These are phyloP conservation scores for Candida manassasensis DNA, from an alignment of 805 yeast species.

Conservation along the genomic window DNA sequence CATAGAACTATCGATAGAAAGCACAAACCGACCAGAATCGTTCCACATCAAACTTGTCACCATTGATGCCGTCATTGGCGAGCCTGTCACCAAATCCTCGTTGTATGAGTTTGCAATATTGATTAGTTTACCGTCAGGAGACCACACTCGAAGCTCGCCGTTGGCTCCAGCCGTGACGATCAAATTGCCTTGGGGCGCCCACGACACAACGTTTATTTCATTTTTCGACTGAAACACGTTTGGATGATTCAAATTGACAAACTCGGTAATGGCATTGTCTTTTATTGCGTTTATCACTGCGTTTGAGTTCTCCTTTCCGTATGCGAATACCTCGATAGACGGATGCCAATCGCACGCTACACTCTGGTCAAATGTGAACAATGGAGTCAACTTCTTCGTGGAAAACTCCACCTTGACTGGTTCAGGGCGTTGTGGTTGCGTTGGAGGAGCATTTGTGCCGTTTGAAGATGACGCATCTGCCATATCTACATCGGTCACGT, in stretches of 20 bases:
- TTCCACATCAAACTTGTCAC: conserved; percentile 61
- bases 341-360: conserved; percentile 58
- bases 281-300: conserved; percentile 41
- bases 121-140: conserved; percentile 59
- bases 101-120: conserved; percentile 33
- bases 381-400: conserved; percentile 37
- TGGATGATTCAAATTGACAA: conserved; percentile 29
- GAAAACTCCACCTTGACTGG: conserved; percentile 8
- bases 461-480: not conserved
- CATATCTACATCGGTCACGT: conserved; percentile 3
- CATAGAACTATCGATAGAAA: conserved; percentile 51
- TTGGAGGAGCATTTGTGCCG: not conserved
- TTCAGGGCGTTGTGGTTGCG: not conserved
- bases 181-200: conserved; percentile 65
- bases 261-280: conserved; percentile 23
- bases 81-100: conserved; percentile 6
- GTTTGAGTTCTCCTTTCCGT: conserved; percentile 47
- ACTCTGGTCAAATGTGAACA: conserved; percentile 38
- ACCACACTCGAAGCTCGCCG: conserved; percentile 82
- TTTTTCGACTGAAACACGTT: conserved; percentile 12
- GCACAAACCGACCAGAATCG: conserved; percentile 44
- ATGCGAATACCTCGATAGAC: conserved; percentile 42
- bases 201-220: conserved; percentile 37
- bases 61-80: conserved; percentile 19
- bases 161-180: conserved; percentile 60